Evolutionary conservation across 225 moss, liverwort and hornwort genomes (phyloP).

Genomic region (Antitrichia curtipendula): DNA sequence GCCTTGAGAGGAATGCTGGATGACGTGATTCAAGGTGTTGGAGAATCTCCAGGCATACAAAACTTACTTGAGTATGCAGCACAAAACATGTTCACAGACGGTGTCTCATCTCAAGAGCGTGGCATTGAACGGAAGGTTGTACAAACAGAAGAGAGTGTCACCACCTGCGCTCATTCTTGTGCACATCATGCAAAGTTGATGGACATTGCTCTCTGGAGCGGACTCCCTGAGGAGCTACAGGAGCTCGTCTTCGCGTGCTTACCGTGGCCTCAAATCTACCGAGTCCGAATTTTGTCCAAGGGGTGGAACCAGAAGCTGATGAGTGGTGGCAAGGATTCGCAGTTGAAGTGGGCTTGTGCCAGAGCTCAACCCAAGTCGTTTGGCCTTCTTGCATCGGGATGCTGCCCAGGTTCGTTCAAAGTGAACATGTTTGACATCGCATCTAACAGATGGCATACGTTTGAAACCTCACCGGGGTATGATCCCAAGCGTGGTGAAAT

Average conservation of each 20-base stretch:
- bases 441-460: background rate
- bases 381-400: background rate
- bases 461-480: background rate
- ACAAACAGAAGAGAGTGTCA: background rate
- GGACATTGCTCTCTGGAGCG: too few species aligned
- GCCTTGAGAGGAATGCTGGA: background rate
- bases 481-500: background rate
- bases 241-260: too few species aligned
- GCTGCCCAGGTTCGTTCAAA: background rate
- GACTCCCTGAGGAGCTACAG: too few species aligned
- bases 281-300: background rate
- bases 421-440: background rate
- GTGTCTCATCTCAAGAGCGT: background rate
- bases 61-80: background rate
- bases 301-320: background rate
- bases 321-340: background rate
- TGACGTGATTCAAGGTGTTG: background rate
- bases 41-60: background rate
- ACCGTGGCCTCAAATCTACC: too few species aligned
- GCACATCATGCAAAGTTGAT: background rate
- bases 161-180: background rate
- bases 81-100: background rate
- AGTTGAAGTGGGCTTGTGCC: background rate
- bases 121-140: background rate
- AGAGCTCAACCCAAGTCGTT: background rate